A percentile compares a stretch with the other conserved stretches of the same genome.
Conservation (phyloP, 305 asterid species). For the Euphrasia arctica region DNA sequence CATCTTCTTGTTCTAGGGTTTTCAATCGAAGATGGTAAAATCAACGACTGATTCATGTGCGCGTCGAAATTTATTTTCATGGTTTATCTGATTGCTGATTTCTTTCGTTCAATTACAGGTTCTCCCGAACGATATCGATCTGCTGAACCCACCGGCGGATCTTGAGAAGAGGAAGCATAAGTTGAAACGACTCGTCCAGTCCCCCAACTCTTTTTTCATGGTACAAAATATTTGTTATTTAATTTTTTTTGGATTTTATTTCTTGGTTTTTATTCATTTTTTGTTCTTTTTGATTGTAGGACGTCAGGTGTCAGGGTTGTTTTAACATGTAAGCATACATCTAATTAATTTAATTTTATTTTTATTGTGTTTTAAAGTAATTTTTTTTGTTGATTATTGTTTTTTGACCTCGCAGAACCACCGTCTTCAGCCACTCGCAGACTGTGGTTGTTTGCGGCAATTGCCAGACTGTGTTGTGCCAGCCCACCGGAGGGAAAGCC, state of each 20-base stretch:
- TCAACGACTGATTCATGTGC: too few relatives aligned
- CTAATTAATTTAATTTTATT: too few relatives aligned
- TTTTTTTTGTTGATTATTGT: too few relatives aligned
- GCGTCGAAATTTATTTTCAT: too few relatives aligned
- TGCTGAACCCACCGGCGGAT: slow-evolving; percentile 64
- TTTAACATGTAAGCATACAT: too few relatives aligned
- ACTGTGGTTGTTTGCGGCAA: neutral
- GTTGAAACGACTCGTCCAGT: slow-evolving; percentile 62
- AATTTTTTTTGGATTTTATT: neutral
- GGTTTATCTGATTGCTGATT: neutral
- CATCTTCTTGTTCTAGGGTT: too few relatives aligned
- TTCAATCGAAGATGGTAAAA: too few relatives aligned
- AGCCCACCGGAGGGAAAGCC: slow-evolving; percentile 15
- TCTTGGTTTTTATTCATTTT: neutral
- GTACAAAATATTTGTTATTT: slow-evolving; percentile 16
- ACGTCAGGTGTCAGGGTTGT: neutral
- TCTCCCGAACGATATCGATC: slow-evolving; percentile 53
- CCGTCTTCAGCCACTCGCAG: neutral
- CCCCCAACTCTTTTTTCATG: slow-evolving; percentile 67
- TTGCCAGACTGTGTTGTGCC: neutral
- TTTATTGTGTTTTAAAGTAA: neutral
- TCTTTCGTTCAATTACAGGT: slow-evolving; percentile 27
- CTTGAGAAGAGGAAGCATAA: slow-evolving; percentile 78
- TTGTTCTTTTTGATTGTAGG: neutral
- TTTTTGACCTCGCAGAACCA: slow-evolving; percentile 11